Evolutionary conservation across 805 yeast genomes (phyloP), one percentile per base, ranked within the genome.

Genomic region (Ogataea angusta): DNA sequence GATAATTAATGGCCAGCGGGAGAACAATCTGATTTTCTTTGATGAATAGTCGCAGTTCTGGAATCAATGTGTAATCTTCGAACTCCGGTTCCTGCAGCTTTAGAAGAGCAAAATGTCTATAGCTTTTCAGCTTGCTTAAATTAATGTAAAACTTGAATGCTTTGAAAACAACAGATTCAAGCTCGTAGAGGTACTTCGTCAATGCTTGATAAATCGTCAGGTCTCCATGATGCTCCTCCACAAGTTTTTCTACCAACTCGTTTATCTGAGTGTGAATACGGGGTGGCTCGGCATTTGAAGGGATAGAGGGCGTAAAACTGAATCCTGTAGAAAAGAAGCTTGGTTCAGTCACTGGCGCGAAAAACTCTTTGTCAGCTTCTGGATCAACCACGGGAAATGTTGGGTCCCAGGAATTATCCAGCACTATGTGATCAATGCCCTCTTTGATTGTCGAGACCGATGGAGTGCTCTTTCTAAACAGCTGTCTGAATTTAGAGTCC

Each of bases 191-290:
- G 32, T 59, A 58, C 23, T 47, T 47, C 1, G 57, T 44, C 17
- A 62, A 24, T 2, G 46, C 26, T 14, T 51, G 47, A 26, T 43
- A 60, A 15, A 62, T 50, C 5, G 64, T 51, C 12, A 43, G 40
- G 42, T 62, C 67, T 38, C 54, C 61, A 36, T 60, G 63, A 35
- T 54, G 57, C 12, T 56, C 54, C 8, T 28, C 26, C 12, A 62
- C 23, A 9, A 60, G 38, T 5, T 23, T 25, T 1, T 40, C 36
- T 6, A 62, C 30, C 18, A 47, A 43, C 2, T 42, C 25, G 28
- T 51, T 42, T 21, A 62, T 45, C 10, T 36, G 41, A 2, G 28
- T 21, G 45, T 62, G 66, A 14, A 59, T 36, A n/a, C 31, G 29
- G 0, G 63, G 60, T 6, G 31, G 36, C 13, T 34, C 44, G 7